Conservation (phyloP, 352 stramenopile species). For the Halophytophthora polymorphica region DNA sequence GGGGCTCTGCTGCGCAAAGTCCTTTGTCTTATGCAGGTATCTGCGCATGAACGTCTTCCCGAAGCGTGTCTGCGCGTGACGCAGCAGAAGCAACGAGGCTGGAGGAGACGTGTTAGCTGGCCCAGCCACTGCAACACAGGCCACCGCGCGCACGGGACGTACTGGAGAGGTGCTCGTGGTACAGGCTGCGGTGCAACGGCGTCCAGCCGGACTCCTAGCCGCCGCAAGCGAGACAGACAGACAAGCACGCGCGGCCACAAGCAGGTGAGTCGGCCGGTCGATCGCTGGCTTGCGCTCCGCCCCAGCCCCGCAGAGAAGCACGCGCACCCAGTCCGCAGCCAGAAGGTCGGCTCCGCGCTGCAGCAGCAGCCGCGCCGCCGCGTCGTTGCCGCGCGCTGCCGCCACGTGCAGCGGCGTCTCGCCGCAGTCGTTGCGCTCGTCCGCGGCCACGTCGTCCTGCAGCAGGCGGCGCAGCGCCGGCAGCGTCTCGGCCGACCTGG, state of each 20-base stretch:
- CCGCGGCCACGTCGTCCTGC: slow-evolving; percentile 27
- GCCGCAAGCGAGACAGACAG: slow-evolving; percentile 6
- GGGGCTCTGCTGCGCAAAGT: slow-evolving; percentile 52
- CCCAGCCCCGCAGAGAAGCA: neutral
- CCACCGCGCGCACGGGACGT: too few relatives aligned
- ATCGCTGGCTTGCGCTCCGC: neutral
- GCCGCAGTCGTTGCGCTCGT: slow-evolving; percentile 65
- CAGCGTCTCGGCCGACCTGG: slow-evolving; percentile 7
- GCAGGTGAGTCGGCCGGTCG: slow-evolving; percentile 9
- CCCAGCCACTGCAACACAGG: too few relatives aligned
- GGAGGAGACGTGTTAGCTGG: neutral
- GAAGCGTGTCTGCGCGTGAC: slow-evolving; percentile 47
- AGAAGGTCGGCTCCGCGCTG: slow-evolving; percentile 48
- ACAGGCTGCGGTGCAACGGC: slow-evolving; percentile 69
- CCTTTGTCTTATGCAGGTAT: slow-evolving; percentile 47
- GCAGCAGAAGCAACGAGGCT: slow-evolving; percentile 71
- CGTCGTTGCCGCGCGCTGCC: slow-evolving; percentile 48
- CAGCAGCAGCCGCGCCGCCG: slow-evolving; percentile 52
- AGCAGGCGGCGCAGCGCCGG: slow-evolving; percentile 20
- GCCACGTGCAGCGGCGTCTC: slow-evolving; percentile 79
- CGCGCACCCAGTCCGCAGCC: slow-evolving; percentile 58
- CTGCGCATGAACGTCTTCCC: slow-evolving; percentile 48
- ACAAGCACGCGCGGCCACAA: too few relatives aligned
- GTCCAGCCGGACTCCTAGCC: slow-evolving; percentile 81
- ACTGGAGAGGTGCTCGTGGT: slow-evolving; percentile 69